Evolutionary conservation across 331 rosid genomes (phyloP).

Genomic region (Malus hybrid): DNA sequence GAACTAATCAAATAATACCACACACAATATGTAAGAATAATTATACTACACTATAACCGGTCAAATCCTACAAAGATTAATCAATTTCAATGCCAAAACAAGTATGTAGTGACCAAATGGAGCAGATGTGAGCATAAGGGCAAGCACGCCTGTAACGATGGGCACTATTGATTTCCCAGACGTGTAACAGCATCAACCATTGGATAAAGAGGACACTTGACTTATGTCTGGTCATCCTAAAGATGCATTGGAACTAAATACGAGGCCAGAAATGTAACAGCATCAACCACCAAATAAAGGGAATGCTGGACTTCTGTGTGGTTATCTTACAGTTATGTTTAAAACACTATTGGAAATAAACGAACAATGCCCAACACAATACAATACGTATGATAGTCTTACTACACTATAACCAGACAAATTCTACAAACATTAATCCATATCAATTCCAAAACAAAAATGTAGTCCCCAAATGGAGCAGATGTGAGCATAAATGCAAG

Average conservation of each 20-base stretch:
- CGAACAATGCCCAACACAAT: not conserved
- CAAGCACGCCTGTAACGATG: constrained; percentile 49
- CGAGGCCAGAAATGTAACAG: not conserved
- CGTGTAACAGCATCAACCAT: constrained; percentile 58
- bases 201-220: constrained; percentile 43
- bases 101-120: constrained; percentile 51
- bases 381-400: too few species aligned
- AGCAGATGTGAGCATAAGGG: constrained; percentile 52
- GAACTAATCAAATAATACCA: not conserved
- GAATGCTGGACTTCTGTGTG: constrained; percentile 1
- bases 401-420: not conserved
- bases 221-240: constrained; percentile 42
- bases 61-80: not conserved
- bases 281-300: constrained; percentile 1
- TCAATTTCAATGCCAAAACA: not conserved
- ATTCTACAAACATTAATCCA: not conserved
- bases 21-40: too few species aligned
- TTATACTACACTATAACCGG: not conserved
- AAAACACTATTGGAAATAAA: not conserved
- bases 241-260: too few species aligned
- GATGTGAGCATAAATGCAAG: constrained; percentile 36
- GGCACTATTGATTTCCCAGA: constrained; percentile 54
- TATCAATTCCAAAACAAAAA: not conserved
- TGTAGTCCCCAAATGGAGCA: constrained; percentile 63
- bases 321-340: not conserved